Base-by-base conservation (phyloP, 2,329 filamentous ascomycete species). In the Aspergillus brunneoviolaceus region DNA sequence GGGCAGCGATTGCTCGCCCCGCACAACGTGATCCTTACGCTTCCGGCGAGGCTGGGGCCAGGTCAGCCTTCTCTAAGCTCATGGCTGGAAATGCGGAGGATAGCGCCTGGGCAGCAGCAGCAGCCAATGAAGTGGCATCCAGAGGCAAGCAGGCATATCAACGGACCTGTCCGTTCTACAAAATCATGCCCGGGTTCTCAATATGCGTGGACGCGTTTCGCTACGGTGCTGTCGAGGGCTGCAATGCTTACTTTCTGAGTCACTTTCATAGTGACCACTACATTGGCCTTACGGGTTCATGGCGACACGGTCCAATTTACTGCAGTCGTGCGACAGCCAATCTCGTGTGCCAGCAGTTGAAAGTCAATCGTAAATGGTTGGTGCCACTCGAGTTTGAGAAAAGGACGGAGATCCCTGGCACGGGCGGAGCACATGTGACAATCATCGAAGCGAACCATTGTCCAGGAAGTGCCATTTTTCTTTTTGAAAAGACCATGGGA, bases 201-300 rank as follows among this genome's bases (percentile, higher is more conserved):
- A 96, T 98, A 56, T 96, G 92, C 60, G 95, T 99, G 0, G 95
- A 99, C 75, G 95, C 95, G 0, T 96, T 99, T 71, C 87, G 94
- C 21, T 99, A 98, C 70, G 95, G 95, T 2, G 92, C 93, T 4
- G 91, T 99, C 0, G 85, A 96, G 71, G 93, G 92, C 0, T 96
- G 93, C 74, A 89, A 90, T 57, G 95, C 94, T 1, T 99, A 99
- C 73, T 99, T 99, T 67, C 83, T 99, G 11, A 97, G 93, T 68
- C 95, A 99, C 72, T 99, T 98, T 67, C 95, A 99, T 76, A 97
- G 92, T 70, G 95, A 99, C 72, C 95, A 99, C 73, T 99, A 99
- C 69, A 87, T 97, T 35, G 95, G 95, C 2, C 80, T 99, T 11
- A 95, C 91, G 11, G 87, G 90, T 7, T 91, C 84, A 33, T 99